These are phyloP conservation scores for Nigrospora osmanthi DNA, from an alignment of 2,329 filamentous ascomycete genomes.

Conservation along the genomic window DNA sequence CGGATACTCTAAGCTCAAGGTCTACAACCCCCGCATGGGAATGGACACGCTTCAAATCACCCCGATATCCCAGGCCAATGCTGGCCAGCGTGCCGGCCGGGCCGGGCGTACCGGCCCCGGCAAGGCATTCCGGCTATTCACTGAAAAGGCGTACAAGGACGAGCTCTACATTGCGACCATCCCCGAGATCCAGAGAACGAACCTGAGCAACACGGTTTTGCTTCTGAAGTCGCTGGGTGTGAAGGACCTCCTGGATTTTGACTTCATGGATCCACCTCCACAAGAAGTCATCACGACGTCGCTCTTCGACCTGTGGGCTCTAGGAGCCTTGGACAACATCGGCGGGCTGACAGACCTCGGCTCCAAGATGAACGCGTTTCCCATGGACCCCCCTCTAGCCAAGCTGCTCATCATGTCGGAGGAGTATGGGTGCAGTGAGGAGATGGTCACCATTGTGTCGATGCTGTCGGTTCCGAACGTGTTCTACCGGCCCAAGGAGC, in stretches of 20 bases:
- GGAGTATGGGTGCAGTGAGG: conserved; percentile 87
- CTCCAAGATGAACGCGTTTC: conserved; percentile 91
- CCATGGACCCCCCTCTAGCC: conserved; percentile 93
- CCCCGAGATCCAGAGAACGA: conserved; percentile 94
- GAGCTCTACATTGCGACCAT: conserved; percentile 97
- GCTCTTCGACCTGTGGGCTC: conserved; percentile 93
- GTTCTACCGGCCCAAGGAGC: conserved; percentile 94
- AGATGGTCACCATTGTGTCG: conserved; percentile 96
- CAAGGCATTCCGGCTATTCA: conserved; percentile 90
- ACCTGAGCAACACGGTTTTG: conserved; percentile 88
- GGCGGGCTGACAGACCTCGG: conserved; percentile 85
- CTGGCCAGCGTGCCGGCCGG: conserved; percentile 85
- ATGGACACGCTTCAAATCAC: conserved; percentile 99
- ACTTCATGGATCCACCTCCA: conserved; percentile 98
- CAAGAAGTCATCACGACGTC: conserved; percentile 97
- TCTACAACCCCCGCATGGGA: conserved; percentile 97
- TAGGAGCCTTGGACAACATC: conserved; percentile 88
- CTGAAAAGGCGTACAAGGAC: conserved; percentile 89
- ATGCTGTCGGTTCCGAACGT: conserved; percentile 97
- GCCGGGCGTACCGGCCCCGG: conserved; percentile 92
- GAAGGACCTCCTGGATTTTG: conserved; percentile 88
- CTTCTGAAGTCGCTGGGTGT: conserved; percentile 92
- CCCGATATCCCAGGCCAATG: conserved; percentile 93
- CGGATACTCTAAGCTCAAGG: conserved; percentile 94
- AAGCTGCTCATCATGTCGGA: conserved; percentile 90